Evolutionary conservation across 1,139 yeast genomes (phyloP).

Genomic region (Taiozyma sp.): DNA sequence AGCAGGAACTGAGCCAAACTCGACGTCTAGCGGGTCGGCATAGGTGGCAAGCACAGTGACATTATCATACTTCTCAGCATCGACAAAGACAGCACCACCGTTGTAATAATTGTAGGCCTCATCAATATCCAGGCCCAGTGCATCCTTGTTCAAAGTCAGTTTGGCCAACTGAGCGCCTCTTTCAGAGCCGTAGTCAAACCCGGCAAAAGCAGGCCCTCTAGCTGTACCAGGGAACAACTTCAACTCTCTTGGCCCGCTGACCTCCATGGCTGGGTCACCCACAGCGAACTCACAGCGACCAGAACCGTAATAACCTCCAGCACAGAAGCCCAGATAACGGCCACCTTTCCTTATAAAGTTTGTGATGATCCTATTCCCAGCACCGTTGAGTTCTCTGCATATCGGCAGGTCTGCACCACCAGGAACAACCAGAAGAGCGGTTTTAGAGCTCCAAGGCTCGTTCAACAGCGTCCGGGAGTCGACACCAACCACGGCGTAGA

Average conservation of each 20-base stretch:
- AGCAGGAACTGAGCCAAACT: constrained; percentile 48
- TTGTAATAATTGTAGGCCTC: constrained; percentile 53
- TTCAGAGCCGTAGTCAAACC: constrained; percentile 76
- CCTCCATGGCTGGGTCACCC: constrained; percentile 68
- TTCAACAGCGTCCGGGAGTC: constrained; percentile 54
- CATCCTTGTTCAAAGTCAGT: constrained; percentile 35
- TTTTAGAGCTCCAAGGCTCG: constrained; percentile 88
- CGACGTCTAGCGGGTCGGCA: constrained; percentile 41
- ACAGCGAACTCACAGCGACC: constrained; percentile 77
- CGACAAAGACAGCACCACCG: constrained; percentile 86
- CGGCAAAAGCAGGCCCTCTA: constrained; percentile 76
- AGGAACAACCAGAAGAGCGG: constrained; percentile 80
- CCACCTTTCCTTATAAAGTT: constrained; percentile 79
- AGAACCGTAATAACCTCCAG: constrained; percentile 94
- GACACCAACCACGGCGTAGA: constrained; percentile 80
- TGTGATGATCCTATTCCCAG: constrained; percentile 54
- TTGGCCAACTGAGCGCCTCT: constrained; percentile 64
- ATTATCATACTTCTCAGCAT: constrained; percentile 55
- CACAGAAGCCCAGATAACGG: constrained; percentile 79
- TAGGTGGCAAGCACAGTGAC: constrained; percentile 75
- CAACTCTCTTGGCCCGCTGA: constrained; percentile 79
- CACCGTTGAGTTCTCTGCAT: constrained; percentile 66
- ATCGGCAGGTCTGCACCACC: constrained; percentile 95
- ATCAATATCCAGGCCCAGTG: constrained; percentile 21
- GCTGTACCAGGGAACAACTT: constrained; percentile 77